phyloP scores from a whole-genome alignment of 768 basidiomycete species.

The Lactarius sp. region DNA sequence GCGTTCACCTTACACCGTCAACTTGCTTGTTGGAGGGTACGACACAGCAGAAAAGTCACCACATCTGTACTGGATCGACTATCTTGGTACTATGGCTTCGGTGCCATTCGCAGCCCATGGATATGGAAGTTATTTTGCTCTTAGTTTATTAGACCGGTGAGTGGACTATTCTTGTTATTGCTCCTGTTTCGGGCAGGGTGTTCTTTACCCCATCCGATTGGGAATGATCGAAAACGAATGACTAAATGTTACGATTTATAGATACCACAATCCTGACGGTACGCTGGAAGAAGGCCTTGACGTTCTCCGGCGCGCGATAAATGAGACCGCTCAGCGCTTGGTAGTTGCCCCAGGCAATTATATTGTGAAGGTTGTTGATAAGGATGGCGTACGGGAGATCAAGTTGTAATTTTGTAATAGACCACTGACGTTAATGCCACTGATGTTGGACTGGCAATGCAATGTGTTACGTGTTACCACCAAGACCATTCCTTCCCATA shows the following conservation, averaged over 20 bases:
- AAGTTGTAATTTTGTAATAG: slow-evolving; percentile 40
- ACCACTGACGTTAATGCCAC: background rate
- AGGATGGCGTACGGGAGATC: slow-evolving; percentile 80
- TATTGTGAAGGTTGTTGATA: slow-evolving; percentile 89
- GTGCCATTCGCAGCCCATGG: slow-evolving; percentile 96
- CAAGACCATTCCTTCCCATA: no score
- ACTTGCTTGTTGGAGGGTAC: slow-evolving; percentile 89
- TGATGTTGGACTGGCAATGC: background rate
- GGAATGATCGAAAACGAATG: background rate
- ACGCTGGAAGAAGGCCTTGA: slow-evolving; percentile 81
- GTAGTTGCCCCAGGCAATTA: slow-evolving; percentile 77
- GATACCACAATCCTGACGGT: slow-evolving; percentile 90
- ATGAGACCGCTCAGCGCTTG: slow-evolving; percentile 80
- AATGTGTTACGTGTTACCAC: no score
- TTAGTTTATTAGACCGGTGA: slow-evolving; percentile 88
- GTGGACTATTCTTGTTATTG: slow-evolving; percentile 25
- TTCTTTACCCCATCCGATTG: no score
- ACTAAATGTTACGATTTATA: slow-evolving; percentile 30
- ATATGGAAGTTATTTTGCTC: slow-evolving; percentile 87
- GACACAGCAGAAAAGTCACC: slow-evolving; percentile 72
- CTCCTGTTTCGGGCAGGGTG: background rate
- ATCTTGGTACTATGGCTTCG: slow-evolving; percentile 82
- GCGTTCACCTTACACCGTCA: slow-evolving; percentile 83
- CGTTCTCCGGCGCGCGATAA: slow-evolving; percentile 78
- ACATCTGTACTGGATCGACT: slow-evolving; percentile 93